Conservation (phyloP, 768 basidiomycete species). For the Pisolithus orientalis region DNA sequence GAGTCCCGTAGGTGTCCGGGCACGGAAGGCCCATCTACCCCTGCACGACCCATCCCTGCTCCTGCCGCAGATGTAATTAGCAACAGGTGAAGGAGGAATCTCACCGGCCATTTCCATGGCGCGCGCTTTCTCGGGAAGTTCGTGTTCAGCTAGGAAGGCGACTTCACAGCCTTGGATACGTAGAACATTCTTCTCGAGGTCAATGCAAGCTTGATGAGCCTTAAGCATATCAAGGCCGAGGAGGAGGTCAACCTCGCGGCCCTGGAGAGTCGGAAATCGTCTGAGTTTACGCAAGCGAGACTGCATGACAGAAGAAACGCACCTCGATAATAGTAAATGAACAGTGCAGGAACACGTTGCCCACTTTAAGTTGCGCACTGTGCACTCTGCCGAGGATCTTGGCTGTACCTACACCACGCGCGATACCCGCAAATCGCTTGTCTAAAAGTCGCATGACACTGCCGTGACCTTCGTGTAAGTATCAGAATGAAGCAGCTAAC, state of each 20-base stretch:
- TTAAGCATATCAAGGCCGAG: slow-evolving; percentile 99
- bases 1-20: slow-evolving; percentile 9
- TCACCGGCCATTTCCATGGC: slow-evolving; percentile 29
- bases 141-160: slow-evolving; percentile 86
- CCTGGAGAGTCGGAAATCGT: slow-evolving; percentile 37
- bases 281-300: not conserved
- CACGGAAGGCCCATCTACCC: not conserved
- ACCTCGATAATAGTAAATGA: slow-evolving; percentile 96
- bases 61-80: slow-evolving; percentile 11
- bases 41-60: not conserved
- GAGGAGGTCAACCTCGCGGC: slow-evolving; percentile 88
- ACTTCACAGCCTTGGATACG: slow-evolving; percentile 92
- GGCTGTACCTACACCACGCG: slow-evolving; percentile 90
- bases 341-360: slow-evolving; percentile 79
- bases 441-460: slow-evolving; percentile 95
- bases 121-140: slow-evolving; percentile 80
- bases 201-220: slow-evolving; percentile 94
- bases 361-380: slow-evolving; percentile 85
- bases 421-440: slow-evolving; percentile 80
- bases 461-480: slow-evolving; percentile 2
- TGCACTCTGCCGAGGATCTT: slow-evolving; percentile 92
- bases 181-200: slow-evolving; percentile 82
- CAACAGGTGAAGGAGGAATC: slow-evolving; percentile 9
- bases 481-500: not conserved
- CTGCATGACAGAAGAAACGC: slow-evolving; percentile 7